These are phyloP conservation scores for Pestalotiopsis sp. DNA, from an alignment of 2,329 filamentous ascomycete species.

Conservation along the genomic window DNA sequence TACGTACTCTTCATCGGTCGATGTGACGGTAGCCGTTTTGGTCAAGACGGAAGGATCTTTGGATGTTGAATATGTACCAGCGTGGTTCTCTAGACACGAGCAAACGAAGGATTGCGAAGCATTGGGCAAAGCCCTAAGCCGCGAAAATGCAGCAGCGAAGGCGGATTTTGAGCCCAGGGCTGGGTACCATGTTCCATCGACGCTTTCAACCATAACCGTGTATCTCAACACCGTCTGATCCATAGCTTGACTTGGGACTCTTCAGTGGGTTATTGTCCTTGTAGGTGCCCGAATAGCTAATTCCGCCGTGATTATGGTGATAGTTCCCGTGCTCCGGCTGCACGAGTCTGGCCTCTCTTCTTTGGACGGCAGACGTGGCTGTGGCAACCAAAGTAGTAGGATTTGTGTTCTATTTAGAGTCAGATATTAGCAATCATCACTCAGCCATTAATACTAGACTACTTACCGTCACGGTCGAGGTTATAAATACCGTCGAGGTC, in stretches of 20 bases:
- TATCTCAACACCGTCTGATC: neutral
- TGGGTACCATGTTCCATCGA: neutral
- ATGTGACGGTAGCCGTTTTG: neutral
- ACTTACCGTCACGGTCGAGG: neutral
- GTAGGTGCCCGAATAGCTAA: neutral
- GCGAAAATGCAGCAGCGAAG: neutral
- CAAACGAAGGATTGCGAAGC: neutral
- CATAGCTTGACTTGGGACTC: neutral
- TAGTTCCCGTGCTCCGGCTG: neutral
- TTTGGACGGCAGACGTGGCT: neutral
- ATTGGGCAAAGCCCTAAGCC: neutral
- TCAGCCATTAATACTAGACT: neutral
- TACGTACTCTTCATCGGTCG: constrained; percentile 1
- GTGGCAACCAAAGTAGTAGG: neutral
- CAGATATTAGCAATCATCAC: neutral
- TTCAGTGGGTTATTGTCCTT: neutral
- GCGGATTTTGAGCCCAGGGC: neutral
- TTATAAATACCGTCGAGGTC: neutral
- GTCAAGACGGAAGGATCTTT: neutral
- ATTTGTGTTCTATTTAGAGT: neutral
- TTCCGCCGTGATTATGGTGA: neutral
- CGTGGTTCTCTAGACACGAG: neutral
- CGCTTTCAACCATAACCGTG: constrained; percentile 3
- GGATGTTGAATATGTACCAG: neutral
- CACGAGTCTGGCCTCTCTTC: neutral